Conservation (phyloP, 495 filamentous ascomycete genomes). For the Xylaria castorea region DNA sequence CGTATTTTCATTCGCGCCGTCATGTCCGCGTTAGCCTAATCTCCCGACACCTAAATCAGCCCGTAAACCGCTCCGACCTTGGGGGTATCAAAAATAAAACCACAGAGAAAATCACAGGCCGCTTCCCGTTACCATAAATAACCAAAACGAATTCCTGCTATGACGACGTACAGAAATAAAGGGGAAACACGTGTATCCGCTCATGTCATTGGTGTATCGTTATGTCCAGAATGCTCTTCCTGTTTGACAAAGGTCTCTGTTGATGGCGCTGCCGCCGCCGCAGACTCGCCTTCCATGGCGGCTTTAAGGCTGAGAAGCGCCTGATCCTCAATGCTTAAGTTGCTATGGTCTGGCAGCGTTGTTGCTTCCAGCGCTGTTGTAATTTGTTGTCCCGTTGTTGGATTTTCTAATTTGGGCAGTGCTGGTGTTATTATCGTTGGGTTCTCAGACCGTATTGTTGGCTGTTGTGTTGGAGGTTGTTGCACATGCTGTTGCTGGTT, state of each 20-base stretch:
- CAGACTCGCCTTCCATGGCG: constrained; percentile 35
- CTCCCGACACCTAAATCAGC: constrained; percentile 17
- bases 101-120: background rate
- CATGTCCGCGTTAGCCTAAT: background rate
- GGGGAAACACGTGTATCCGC: background rate
- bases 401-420: constrained; percentile 2
- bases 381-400: constrained; percentile 7
- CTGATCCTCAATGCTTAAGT: constrained; percentile 36
- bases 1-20: background rate
- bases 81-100: constrained; percentile 40
- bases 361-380: constrained; percentile 9
- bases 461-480: constrained; percentile 19
- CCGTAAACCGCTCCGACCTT: constrained; percentile 27
- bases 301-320: constrained; percentile 37
- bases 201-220: constrained; percentile 22
- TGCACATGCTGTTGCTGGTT: constrained; percentile 36
- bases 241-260: constrained; percentile 24
- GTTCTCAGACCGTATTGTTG: constrained; percentile 14
- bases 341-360: constrained; percentile 22
- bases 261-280: constrained; percentile 15
- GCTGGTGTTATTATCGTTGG: constrained; percentile 10
- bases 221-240: constrained; percentile 25
- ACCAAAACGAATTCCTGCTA: background rate
- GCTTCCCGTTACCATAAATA: background rate
- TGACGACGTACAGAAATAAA: constrained; percentile 19